Evolutionary conservation across 139 green algal genomes (phyloP).

Genomic region (Raphidocelis subcapitata): DNA sequence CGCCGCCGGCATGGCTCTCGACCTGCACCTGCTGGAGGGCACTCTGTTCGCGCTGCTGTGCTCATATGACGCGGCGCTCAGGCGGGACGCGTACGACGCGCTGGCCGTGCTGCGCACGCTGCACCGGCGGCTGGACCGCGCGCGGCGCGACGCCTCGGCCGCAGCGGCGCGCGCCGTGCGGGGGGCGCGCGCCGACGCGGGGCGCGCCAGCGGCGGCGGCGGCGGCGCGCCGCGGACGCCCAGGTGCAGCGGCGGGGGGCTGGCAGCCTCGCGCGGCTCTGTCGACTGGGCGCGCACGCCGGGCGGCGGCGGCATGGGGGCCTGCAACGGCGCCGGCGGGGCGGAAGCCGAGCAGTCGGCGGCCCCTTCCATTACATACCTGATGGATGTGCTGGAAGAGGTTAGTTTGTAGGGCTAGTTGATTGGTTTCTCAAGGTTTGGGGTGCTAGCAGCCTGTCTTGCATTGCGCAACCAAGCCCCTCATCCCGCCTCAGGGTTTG

Average conservation of each 20-base stretch:
- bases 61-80: slow-evolving; percentile 38
- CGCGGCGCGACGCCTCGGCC: not conserved
- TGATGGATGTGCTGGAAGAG: slow-evolving; percentile 78
- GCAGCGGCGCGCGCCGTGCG: not conserved
- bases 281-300: not conserved
- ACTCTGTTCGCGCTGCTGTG: slow-evolving; percentile 56
- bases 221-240: not conserved
- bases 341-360: too few species aligned
- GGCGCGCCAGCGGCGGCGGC: slow-evolving; percentile 1
- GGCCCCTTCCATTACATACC: slow-evolving; percentile 35
- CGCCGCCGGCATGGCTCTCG: slow-evolving; percentile 26
- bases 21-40: slow-evolving; percentile 65
- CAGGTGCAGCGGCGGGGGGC: not conserved
- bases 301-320: not conserved
- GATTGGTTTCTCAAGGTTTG: too few species aligned
- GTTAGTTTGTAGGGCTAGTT: slow-evolving; percentile 8
- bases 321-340: not conserved
- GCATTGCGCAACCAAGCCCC: too few species aligned
- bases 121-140: slow-evolving; percentile 33
- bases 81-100: slow-evolving; percentile 36
- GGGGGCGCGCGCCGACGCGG: not conserved
- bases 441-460: too few species aligned
- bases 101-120: slow-evolving; percentile 35
- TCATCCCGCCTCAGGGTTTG: too few species aligned
- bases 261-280: not conserved